Conservation (phyloP, 345 rosid genomes). For the Boechera stricta region DNA sequence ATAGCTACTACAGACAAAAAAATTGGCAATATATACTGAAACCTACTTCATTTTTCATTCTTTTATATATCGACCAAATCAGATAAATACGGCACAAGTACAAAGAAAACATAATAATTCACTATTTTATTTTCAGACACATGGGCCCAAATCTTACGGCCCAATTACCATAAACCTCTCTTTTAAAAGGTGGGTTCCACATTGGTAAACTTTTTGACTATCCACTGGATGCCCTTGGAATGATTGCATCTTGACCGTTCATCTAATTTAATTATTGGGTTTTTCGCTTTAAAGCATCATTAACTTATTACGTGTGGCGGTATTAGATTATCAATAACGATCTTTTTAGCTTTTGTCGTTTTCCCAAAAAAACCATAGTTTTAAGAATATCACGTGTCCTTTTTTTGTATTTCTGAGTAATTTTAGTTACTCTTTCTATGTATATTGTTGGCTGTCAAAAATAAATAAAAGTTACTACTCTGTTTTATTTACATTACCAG, state of each 20-base stretch:
- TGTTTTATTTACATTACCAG: constrained; percentile 2
- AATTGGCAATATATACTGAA: too few relatives aligned
- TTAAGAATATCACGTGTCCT: constrained; percentile 29
- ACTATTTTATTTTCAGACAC: constrained; percentile 15
- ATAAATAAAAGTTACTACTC: neutral
- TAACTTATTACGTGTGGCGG: constrained; percentile 37
- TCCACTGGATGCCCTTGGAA: constrained; percentile 1
- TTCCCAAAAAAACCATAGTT: constrained; percentile 13
- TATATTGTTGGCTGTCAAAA: neutral
- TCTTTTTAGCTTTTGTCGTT: constrained; percentile 42
- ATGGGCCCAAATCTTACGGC: constrained; percentile 38
- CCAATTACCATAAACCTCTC: constrained; percentile 37
- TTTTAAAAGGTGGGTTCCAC: constrained; percentile 26
- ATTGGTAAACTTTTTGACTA: constrained; percentile 35
- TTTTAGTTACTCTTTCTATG: constrained; percentile 3
- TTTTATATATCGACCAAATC: constrained; percentile 2
- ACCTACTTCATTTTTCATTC: neutral
- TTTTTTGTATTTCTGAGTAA: constrained; percentile 1
- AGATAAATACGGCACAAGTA: constrained; percentile 1
- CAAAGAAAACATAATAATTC: constrained; percentile 15
- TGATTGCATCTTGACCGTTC: constrained; percentile 43
- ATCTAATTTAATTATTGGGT: constrained; percentile 22
- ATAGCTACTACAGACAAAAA: too few relatives aligned
- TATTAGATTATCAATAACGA: constrained; percentile 35
- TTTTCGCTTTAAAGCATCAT: constrained; percentile 33